A percentile compares a stretch with the other conserved stretches of the same genome.
These are phyloP conservation scores for Xylaria cubensis DNA, from an alignment of 495 filamentous ascomycete species.

Conservation along the genomic window DNA sequence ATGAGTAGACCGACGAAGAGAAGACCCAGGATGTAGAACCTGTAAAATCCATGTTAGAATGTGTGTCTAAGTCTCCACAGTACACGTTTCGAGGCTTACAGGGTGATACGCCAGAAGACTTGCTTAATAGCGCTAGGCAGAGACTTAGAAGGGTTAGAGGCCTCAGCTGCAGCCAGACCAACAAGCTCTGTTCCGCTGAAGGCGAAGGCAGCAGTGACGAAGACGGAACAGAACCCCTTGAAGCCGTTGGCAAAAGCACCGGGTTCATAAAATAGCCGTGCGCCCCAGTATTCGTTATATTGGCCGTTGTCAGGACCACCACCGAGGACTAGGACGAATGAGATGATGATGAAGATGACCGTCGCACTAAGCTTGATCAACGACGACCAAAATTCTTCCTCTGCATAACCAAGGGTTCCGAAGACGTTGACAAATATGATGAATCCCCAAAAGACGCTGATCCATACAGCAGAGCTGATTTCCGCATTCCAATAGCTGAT, in stretches of 20 bases:
- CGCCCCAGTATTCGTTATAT: conserved; percentile 64
- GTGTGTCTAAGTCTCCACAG: background rate
- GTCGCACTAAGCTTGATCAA: conserved; percentile 66
- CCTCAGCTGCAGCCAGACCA: conserved; percentile 75
- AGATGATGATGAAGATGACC: conserved; percentile 73
- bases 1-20: conserved; percentile 78
- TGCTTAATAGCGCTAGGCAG: conserved; percentile 74
- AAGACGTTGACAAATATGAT: conserved; percentile 73
- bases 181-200: conserved; percentile 76
- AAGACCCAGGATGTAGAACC: conserved; percentile 75
- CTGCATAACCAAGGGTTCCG: conserved; percentile 74
- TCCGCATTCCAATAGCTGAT: conserved; percentile 63
- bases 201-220: conserved; percentile 76
- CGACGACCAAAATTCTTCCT: conserved; percentile 65
- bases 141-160: conserved; percentile 67
- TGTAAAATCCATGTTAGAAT: background rate
- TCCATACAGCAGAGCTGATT: conserved; percentile 68
- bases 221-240: conserved; percentile 73
- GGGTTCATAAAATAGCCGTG: conserved; percentile 68
- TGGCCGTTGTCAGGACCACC: conserved; percentile 61
- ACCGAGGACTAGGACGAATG: conserved; percentile 72
- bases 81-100: conserved; percentile 33
- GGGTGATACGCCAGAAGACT: conserved; percentile 74
- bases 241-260: conserved; percentile 76
- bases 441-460: conserved; percentile 60